Evolutionary conservation across 306 rosid genomes (phyloP).

Genomic region (Vigna nakashimae): DNA sequence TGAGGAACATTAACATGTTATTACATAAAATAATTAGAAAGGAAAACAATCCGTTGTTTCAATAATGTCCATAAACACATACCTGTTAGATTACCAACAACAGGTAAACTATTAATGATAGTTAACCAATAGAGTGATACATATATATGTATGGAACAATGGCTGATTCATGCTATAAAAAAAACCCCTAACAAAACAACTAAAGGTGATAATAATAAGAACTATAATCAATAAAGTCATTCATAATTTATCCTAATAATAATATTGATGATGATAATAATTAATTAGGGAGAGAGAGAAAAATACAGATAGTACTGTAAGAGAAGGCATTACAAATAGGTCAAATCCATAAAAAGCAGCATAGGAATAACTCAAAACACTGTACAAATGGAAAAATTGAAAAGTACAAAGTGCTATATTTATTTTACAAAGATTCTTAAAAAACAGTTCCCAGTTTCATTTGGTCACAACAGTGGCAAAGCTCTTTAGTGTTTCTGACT

Average conservation of each 20-base stretch:
- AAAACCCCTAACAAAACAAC: background rate
- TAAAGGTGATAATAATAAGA: background rate
- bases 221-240: background rate
- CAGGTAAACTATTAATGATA: too few relatives aligned
- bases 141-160: background rate
- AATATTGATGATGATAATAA: background rate
- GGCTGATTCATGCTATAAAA: background rate
- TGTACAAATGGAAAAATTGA: background rate
- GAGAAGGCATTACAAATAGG: background rate
- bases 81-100: too few relatives aligned
- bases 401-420: background rate
- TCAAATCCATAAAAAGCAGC: background rate
- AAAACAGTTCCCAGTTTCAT: background rate
- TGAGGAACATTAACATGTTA: too few relatives aligned
- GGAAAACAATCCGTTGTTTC: too few relatives aligned
- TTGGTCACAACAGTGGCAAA: background rate
- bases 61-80: too few relatives aligned
- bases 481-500: background rate
- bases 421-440: background rate
- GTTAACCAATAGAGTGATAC: too few relatives aligned
- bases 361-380: background rate
- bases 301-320: background rate
- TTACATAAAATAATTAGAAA: too few relatives aligned
- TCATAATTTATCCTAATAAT: background rate
- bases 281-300: background rate